phyloP scores from a whole-genome alignment of 169 alveolate species.

The Plasmodium vivax region DNA sequence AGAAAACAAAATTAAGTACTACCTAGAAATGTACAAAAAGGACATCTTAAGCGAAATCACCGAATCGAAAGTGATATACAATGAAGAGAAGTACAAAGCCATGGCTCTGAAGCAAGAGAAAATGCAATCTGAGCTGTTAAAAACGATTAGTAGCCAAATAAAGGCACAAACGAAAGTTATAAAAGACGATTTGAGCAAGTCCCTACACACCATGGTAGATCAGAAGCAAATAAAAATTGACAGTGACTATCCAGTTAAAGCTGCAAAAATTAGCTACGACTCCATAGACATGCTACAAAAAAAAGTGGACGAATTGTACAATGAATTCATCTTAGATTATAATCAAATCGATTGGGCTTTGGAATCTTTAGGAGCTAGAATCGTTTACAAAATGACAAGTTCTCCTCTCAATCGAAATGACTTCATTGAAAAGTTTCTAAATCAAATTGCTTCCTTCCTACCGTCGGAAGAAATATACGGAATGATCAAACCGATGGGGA shows the following conservation, averaged over 20 bases:
- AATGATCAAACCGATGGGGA: conserved; percentile 75
- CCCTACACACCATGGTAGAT: conserved; percentile 12
- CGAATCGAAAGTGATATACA: conserved; percentile 60
- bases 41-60: conserved; percentile 67
- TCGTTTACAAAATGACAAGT: conserved; percentile 75
- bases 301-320: conserved; percentile 67
- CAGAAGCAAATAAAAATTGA: conserved; percentile 32
- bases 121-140: conserved; percentile 30
- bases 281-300: conserved; percentile 49
- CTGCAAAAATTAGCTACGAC: not conserved
- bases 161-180: conserved; percentile 45
- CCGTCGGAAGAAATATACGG: conserved; percentile 76
- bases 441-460: conserved; percentile 56
- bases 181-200: conserved; percentile 53
- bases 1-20: conserved; percentile 57
- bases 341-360: conserved; percentile 75
- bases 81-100: conserved; percentile 58
- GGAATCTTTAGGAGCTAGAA: conserved; percentile 74
- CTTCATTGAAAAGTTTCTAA: conserved; percentile 50
- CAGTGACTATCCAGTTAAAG: not conserved
- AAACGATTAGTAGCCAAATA: conserved; percentile 48
- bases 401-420: conserved; percentile 71
- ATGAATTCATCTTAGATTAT: conserved; percentile 72
- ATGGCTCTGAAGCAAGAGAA: conserved; percentile 40
- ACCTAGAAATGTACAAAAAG: conserved; percentile 71